Evolutionary conservation across 2,329 filamentous ascomycete genomes (phyloP), one percentile per base, ranked within the genome.

Genomic region (Aspergillus sp.): DNA sequence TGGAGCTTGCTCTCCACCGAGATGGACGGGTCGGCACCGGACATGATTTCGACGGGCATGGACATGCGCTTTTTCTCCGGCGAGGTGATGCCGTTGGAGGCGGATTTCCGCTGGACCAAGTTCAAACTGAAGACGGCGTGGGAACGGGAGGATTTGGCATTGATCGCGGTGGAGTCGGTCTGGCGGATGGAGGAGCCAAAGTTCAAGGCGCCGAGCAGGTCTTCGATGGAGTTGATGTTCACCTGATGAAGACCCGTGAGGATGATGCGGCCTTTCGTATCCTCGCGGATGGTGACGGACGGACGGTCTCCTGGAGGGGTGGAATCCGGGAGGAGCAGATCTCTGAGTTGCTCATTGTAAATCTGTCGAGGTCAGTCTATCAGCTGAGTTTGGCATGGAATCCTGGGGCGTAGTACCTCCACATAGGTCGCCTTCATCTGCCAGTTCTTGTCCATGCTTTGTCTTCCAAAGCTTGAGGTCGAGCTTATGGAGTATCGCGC

Each of bases 1-100:
- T 99, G 94, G 47, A 99, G 81, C 74, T 99, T 99, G 84, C 94
- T 99, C 72, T 99, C 94, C 9, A 94, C 88, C 0, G 91, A 97
- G 40, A 97, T 81, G 72, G 83, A 84, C 34, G 71, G 60, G 45
- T 81, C 81, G 31, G 83, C 82, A 10, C 76, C 74, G 2, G 86
- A 83, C 78, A 94, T 83, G 36, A 87, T 83, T 67, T 97, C 94
- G 5, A 93, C 68, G 0, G 93, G 91, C 58, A 95, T 86, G 0
- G 94, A 97, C 61, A 88, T 85, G 55, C 93, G 88, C 75, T 95
- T 97, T 59, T 97, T 91, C 25, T 82, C 78, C 11, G 79, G 79
- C 14, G 84, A 78, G 3, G 80, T 74, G 1, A 64, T 56, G n/a
- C 64, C 58, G 16, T 50, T 59, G 40, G 40, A 19, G 1, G 52